Evolutionary conservation across 164 flowering plant species (phyloP), one percentile per base, ranked within the genome.

Genomic region (Amborella trichopoda): DNA sequence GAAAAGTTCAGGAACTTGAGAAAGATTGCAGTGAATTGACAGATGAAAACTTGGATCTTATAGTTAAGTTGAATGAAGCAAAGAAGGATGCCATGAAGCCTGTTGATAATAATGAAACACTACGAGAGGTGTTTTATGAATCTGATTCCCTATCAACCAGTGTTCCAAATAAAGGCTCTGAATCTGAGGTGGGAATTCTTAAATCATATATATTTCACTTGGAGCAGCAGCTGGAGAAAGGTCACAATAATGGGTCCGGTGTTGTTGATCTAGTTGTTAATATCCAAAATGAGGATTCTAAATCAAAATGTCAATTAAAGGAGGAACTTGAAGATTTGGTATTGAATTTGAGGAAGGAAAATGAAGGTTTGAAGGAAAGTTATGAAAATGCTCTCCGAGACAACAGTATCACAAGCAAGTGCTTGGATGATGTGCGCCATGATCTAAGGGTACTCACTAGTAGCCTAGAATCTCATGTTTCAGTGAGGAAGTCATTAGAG

Each of bases 11-110:
- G 60, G 77, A 75, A 50, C 81, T 80, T 41, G 83, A 80, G 63
- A 68, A 40, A 55, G 79, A 77, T 48, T 76, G 80, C 67, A 65
- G 58, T 61, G 81, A 71, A 55, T 75, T 78, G 32, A 75, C 78
- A 30, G 76, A 73, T 17, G 80, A 75, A 67, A 75, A 78, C 52
- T 61, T 75, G 39, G 70, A 65, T 21, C 84, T 78, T 53, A 28
- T 68, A 43, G 39, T 68, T 19, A 67, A 73, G 64, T 63, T 78
- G 43, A 73, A 78, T 38, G 72, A 66, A 59, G 57, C 66, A 24
- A 54, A 43, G 40, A 67, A 45, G 52, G 59, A 51, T 36, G 38
- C 26, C 24, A 36, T 24, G 34, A 11, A 30, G 34, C 11, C 34
- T 11, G 34, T 30, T 6, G 34, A 30, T 30, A 11, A 30, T 8